Base-by-base conservation (phyloP, 768 basidiomycete species). In the Calocera viscosa region DNA sequence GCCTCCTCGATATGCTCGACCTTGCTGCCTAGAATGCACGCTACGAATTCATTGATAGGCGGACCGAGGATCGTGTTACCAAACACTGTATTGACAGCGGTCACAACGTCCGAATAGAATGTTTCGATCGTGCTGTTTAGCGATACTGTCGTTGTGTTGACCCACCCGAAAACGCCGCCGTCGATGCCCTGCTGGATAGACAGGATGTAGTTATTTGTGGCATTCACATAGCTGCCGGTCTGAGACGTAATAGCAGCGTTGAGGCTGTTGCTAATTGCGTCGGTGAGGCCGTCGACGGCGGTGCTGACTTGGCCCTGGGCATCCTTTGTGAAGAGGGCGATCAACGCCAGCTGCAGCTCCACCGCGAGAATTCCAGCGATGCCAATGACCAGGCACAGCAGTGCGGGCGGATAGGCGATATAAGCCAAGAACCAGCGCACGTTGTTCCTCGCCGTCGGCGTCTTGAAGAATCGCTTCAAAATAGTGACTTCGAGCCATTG, bases 361-460 rank as follows among this genome's bases (percentile, higher is more conserved):
- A 98, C 86, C 34, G 87, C 86, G 53, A 98, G 75, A 14, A 98
- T 76, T 11, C 94, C 94, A 71, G 97, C 86, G 70, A 94, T 78
- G n/a, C 94, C 94, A 71, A 98, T 90, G 68, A 94, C 83, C 74
- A 99, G 86, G 73, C 94, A 90, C 0, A 91, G 88, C 49, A 95
- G 82, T 0, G 92, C 94, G 0, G 91, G 90, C 1, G 92, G 85
- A 73, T 97, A 90, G 75, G 93, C 91, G 67, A 99, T 80, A 77
- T 96, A 96, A 72, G 89, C 83, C 72, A 90, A 80, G 77, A 95
- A 91, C 91, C 93, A 99, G 67, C 86, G 85, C 19, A 91, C 76
- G 71, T 90, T 83, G 28, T 82, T 82, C 71, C 90, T 83, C 68
- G 88, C 82, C 39, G 81, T 76, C 5, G 86, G 82, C 7, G 53